Conservation (phyloP, 2,329 filamentous ascomycete genomes). For the Graphiopsis chlorocephala region DNA sequence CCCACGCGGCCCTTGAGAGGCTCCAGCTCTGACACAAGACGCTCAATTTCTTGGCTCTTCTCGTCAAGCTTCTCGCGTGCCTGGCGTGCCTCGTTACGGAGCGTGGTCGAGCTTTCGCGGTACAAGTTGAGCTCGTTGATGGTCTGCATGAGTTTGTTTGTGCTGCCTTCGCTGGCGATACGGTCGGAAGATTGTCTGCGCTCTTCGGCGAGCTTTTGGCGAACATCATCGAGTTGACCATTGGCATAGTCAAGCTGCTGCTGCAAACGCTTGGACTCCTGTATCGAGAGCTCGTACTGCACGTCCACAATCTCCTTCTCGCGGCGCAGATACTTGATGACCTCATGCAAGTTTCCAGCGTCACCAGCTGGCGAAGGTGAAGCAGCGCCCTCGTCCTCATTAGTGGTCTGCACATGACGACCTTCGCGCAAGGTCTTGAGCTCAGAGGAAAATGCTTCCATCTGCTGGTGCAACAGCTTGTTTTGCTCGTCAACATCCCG, state of each 20-base stretch:
- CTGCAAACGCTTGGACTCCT: conserved; percentile 83
- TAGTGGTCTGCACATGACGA: conserved; percentile 53
- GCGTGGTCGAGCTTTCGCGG: conserved; percentile 87
- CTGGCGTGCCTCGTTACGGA: conserved; percentile 81
- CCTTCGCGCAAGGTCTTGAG: conserved; percentile 76
- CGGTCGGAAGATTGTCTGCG: conserved; percentile 72
- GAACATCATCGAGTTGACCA: conserved; percentile 81
- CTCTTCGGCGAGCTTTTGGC: conserved; percentile 87
- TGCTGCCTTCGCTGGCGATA: conserved; percentile 69
- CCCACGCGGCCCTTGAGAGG: conserved; percentile 77
- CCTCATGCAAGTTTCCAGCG: conserved; percentile 76
- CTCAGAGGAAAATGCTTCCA: conserved; percentile 74
- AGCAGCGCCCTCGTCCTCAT: conserved; percentile 52
- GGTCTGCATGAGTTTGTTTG: conserved; percentile 90
- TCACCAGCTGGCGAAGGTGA: conserved; percentile 19
- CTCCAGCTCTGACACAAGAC: conserved; percentile 71
- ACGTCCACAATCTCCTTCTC: conserved; percentile 98
- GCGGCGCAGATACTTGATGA: conserved; percentile 85
- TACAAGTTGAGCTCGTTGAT: conserved; percentile 94
- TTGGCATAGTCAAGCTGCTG: conserved; percentile 87
- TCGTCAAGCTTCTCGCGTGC: conserved; percentile 72
- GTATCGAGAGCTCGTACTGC: conserved; percentile 85
- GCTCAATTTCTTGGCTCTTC: conserved; percentile 71
- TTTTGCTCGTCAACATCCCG: conserved; percentile 89
- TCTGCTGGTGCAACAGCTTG: conserved; percentile 81